Base-by-base conservation (phyloP, 352 stramenopile species). In the Globisporangium canariense region DNA sequence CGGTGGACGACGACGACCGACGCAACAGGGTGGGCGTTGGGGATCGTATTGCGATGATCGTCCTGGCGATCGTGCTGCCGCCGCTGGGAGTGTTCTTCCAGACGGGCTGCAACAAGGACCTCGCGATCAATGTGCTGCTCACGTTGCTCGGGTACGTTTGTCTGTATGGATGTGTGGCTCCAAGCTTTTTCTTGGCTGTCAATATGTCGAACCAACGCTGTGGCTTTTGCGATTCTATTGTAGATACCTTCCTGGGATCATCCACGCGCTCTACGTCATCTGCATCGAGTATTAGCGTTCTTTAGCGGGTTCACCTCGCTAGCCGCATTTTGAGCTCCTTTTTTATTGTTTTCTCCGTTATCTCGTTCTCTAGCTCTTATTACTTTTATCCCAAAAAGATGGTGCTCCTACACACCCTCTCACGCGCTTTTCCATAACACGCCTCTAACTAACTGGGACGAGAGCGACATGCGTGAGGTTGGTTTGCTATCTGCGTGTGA, bases 61-160 rank as follows among this genome's bases (percentile, higher is more conserved):
- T 90, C 38, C 73, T 76, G 13, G 28, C 38, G 38, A 76, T 76
- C 41, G 32, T 65, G 14, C 45, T 76, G 56, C 36, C 73, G 28
- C 73, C 73, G 2, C 25, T 79, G 8, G 73, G 73, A 14, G 73
- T 79, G 4, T 79, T 75, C 46, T 77, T 79, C 69, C 73, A 79
- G 55, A 62, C 69, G 14, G 73, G 73, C 53, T 79, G 73, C 61
- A 77, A 43, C 3, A 70, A 65, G 14, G 73, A 79, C 58, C 68
- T 90, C n/a, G 75, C 75, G 40, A 88, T 90, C 63, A 90, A 90
- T 73, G 72, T 84, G 18, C 66, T 90, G 68, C 77, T 90, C 61
- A 90, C 78, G 16, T 18, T 87, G 4, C 70, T 88, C 30, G 75
- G 77, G 77, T 88, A 68, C 14, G 36, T 41, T 11, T 41, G 9